These are phyloP conservation scores for Rhizopogon roseolus DNA, from an alignment of 768 basidiomycete genomes.

Conservation along the genomic window DNA sequence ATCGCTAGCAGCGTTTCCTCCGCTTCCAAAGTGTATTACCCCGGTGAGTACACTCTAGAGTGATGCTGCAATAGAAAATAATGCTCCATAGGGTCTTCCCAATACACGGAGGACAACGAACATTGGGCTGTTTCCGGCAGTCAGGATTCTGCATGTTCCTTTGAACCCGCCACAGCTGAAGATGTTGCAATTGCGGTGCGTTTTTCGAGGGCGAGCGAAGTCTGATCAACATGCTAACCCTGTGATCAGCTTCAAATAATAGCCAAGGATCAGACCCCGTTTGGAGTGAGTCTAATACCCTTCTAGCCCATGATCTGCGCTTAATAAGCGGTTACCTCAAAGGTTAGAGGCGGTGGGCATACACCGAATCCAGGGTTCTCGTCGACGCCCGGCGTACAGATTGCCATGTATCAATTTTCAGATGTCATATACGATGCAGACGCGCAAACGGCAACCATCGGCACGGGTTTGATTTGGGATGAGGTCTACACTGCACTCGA, in stretches of 20 bases:
- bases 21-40: conserved; percentile 41
- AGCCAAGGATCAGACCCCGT: conserved; percentile 39
- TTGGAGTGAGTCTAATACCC: conserved; percentile 39
- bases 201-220: neutral
- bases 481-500: conserved; percentile 54
- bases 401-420: conserved; percentile 47
- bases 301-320: neutral
- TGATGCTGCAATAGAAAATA: neutral
- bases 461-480: conserved; percentile 54
- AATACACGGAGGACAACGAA: conserved; percentile 37
- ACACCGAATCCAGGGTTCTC: conserved; percentile 51
- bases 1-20: conserved; percentile 36
- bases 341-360: conserved; percentile 65
- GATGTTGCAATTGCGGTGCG: conserved; percentile 49
- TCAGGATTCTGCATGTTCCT: conserved; percentile 44
- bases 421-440: conserved; percentile 37
- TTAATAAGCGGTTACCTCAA: neutral
- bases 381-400: conserved; percentile 56
- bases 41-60: conserved; percentile 21
- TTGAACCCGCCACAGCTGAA: conserved; percentile 52
- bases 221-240: neutral
- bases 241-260: conserved; percentile 43
- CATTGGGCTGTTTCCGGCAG: conserved; percentile 50
- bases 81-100: neutral
- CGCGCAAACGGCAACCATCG: conserved; percentile 36